Conservation (phyloP, 2,329 filamentous ascomycete species). For the Samsoniella hepiali region DNA sequence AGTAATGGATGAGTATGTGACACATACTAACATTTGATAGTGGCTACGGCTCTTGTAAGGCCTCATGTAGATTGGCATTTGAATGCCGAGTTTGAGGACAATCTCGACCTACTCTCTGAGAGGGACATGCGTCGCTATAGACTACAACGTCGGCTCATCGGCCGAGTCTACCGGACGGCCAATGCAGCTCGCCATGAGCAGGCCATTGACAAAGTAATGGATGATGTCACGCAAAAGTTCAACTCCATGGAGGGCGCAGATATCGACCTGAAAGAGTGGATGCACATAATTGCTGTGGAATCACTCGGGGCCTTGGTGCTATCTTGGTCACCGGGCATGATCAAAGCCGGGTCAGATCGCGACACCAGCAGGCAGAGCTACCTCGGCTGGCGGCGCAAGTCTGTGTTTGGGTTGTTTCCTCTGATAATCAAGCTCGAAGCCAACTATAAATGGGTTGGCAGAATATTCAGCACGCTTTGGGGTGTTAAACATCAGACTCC, state of each 20-base stretch:
- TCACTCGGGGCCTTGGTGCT: constrained; percentile 49
- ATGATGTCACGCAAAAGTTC: constrained; percentile 35
- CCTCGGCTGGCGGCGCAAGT: constrained; percentile 50
- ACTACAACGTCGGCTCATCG: constrained; percentile 47
- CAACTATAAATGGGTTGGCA: constrained; percentile 34
- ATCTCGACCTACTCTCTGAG: constrained; percentile 51
- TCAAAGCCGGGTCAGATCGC: constrained; percentile 43
- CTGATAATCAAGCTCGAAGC: constrained; percentile 38
- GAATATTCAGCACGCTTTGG: constrained; percentile 43
- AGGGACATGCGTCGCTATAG: constrained; percentile 45
- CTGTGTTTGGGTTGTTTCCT: constrained; percentile 51
- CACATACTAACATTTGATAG: constrained; percentile 26
- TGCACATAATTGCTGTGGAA: constrained; percentile 54
- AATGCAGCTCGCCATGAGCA: constrained; percentile 42
- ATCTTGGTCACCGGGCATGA: constrained; percentile 50
- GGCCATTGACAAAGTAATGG: constrained; percentile 41
- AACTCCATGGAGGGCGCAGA: constrained; percentile 35
- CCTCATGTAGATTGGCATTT: constrained; percentile 41
- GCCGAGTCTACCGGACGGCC: constrained; percentile 44
- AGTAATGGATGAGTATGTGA: too few relatives aligned
- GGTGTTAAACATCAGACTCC: constrained; percentile 44
- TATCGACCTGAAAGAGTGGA: constrained; percentile 52
- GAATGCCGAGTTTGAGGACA: constrained; percentile 38
- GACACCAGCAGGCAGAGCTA: constrained; percentile 49
- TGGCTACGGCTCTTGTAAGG: constrained; percentile 44